Evolutionary conservation across 805 yeast species (phyloP), one percentile per base, ranked within the genome.

Genomic region (Cyberlindnera maclurae): DNA sequence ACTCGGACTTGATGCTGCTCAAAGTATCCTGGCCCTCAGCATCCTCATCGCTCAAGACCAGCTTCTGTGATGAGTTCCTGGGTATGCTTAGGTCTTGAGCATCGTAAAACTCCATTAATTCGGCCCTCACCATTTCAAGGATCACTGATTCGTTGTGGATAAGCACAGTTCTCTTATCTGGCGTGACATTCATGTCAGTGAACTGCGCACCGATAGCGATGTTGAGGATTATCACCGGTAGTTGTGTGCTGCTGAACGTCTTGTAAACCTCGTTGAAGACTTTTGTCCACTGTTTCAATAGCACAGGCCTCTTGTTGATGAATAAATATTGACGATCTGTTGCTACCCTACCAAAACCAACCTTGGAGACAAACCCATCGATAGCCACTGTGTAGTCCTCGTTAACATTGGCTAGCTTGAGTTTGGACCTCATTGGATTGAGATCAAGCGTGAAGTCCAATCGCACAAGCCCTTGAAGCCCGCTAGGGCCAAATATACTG

Each of bases 161-260:
- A 50, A 84, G 54, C 2, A 89, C 68, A 3, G 77, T 73, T 37
- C 90, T 67, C 55, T 93, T 93, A 57, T 93, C 97, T 0, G 98
- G 97, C 0, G 96, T 80, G 1, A 93, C 83, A 58, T 93, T 93
- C 15, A 93, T 69, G 60, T 93, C 98, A n/a, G 81, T 43, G 29
- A 66, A 63, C 18, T 54, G 50, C 0, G 82, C 67, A 30, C 72
- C 68, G 5, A 86, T 54, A 12, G 53, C 51, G 15, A 93, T 47
- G 57, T 93, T 69, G 3, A 86, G 49, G 3, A 87, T 66, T 35
- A 83, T 66, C 10, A 77, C 73, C 0, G 97, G 97, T 37, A 56
- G 70, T 52, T 88, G 96, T 4, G 78, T 65, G 49, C 75, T 71
- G 47, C 88, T 89, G 58, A 72, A 86, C 28, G 68, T 66, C 45